Evolutionary conservation across 2,329 filamentous ascomycete species (phyloP).

Genomic region (Verticillium isaacii): DNA sequence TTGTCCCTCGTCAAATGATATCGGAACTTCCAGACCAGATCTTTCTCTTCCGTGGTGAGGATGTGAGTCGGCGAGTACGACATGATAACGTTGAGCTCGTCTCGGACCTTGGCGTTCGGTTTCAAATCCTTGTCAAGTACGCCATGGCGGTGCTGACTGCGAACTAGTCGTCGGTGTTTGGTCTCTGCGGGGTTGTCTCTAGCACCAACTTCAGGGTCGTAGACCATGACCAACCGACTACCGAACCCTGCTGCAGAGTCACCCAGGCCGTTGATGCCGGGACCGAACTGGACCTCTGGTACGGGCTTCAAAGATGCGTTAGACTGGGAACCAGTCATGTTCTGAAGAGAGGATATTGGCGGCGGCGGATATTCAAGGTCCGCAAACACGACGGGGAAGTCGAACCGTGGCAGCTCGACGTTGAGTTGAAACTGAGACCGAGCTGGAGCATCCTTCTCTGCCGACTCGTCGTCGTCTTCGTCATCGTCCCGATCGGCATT

Average conservation of each 20-base stretch:
- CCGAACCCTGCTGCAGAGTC: conserved; percentile 42
- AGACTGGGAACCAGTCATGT: conserved; percentile 58
- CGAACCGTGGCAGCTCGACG: conserved; percentile 88
- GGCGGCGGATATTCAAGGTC: conserved; percentile 89
- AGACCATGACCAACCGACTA: conserved; percentile 73
- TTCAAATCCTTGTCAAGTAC: conserved; percentile 92
- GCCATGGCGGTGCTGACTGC: conserved; percentile 86
- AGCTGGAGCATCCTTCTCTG: conserved; percentile 34
- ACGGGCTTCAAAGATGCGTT: conserved; percentile 72
- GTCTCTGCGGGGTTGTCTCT: conserved; percentile 90
- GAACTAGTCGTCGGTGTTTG: conserved; percentile 87
- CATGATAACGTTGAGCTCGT: conserved; percentile 88
- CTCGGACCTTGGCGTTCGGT: conserved; percentile 90
- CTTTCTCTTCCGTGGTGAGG: conserved; percentile 85
- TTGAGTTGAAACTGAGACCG: conserved; percentile 72
- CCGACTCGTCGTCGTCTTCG: conserved; percentile 21
- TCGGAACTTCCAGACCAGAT: conserved; percentile 94
- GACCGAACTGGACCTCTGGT: conserved; percentile 84
- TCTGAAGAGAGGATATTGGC: conserved; percentile 70
- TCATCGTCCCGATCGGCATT: conserved; percentile 11
- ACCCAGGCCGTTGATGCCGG: conserved; percentile 72
- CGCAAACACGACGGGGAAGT: conserved; percentile 91
- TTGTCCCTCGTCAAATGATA: conserved; percentile 94
- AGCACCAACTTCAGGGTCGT: conserved; percentile 87
- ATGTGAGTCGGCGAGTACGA: conserved; percentile 89